Evolutionary conservation across 371 early-diverging fungal genomes (phyloP).

Genomic region (Rhizopus microsporus): DNA sequence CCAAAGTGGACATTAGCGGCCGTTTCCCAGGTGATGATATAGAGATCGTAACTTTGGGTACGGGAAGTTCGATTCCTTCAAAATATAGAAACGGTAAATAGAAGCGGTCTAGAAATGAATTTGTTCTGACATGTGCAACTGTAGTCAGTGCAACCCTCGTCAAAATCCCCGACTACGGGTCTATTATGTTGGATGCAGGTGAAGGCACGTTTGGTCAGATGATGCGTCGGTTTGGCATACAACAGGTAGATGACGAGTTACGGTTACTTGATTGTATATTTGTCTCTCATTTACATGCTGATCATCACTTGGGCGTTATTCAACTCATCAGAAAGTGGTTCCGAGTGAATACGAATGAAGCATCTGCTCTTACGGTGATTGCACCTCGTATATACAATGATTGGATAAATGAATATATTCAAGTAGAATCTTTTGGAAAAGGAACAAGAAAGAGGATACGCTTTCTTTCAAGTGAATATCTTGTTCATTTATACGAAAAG

Average conservation of each 20-base stretch:
- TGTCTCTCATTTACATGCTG: slow-evolving; percentile 98
- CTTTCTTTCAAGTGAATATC: slow-evolving; percentile 44
- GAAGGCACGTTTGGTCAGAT: slow-evolving; percentile 98
- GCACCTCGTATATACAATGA: slow-evolving; percentile 62
- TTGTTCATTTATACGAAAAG: slow-evolving; percentile 5
- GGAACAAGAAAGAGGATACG: slow-evolving; percentile 36
- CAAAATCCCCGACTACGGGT: slow-evolving; percentile 60
- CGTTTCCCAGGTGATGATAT: slow-evolving; percentile 54
- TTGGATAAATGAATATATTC: slow-evolving; percentile 74
- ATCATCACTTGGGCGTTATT: slow-evolving; percentile 96
- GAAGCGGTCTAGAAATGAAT: not conserved
- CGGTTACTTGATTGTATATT: slow-evolving; percentile 76
- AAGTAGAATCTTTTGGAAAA: slow-evolving; percentile 56
- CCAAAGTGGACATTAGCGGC: slow-evolving; percentile 17
- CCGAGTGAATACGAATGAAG: slow-evolving; percentile 35
- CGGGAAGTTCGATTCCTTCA: slow-evolving; percentile 96
- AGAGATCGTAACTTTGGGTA: slow-evolving; percentile 83
- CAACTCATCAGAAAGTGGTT: slow-evolving; percentile 69
- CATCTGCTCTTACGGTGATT: slow-evolving; percentile 53
- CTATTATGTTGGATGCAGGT: slow-evolving; percentile 93
- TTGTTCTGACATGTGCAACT: slow-evolving; percentile 9
- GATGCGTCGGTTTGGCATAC: slow-evolving; percentile 71
- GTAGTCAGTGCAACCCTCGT: slow-evolving; percentile 85
- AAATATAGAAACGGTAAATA: slow-evolving; percentile 91
- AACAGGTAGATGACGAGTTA: slow-evolving; percentile 42